Evolutionary conservation across 2,329 filamentous ascomycete species (phyloP), one percentile per base, ranked within the genome.

Genomic region (Aquanectria penicillioides): DNA sequence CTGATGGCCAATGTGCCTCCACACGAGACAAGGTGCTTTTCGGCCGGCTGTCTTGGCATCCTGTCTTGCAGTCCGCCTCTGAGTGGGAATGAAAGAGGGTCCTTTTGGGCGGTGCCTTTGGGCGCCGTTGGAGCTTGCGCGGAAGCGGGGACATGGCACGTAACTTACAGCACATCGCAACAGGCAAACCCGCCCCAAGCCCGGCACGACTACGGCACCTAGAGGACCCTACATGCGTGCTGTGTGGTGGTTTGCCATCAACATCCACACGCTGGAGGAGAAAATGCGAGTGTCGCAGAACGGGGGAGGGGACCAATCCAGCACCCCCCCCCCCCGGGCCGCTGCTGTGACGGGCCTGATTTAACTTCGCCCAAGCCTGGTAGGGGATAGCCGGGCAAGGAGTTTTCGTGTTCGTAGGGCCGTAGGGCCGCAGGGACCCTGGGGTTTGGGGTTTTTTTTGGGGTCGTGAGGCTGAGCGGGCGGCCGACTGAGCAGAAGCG

Each of bases 401-500:
- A 25, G 36, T 34, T 57, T 44, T 57, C 54, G 54, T 57, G 54
- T 51, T 57, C 25, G 22, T 43, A 43, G 53, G 46, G 44, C 46
- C 37, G 40, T 36, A 57, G 29, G 25, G 23, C 25, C 53, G 25
- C 47, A 47, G 22, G 38, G 26, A 25, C 34, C 53, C 38, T 43
- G 33, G 25, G 43, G 37, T 44, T 25, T 37, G 22, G 31, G 44
- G 52, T 26, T 31, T 50, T 34, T 57, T 53, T 47, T 41, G 37
- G 26, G 23, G 25, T 37, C 31, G 40, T 53, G 55, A 51, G 55
- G 49, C 41, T 63, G 49, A 58, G 57, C 66, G 57, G 62, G 65
- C 64, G 64, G 66, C 55, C 55, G 55, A 58, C 55, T 33, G 48
- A 53, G 55, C 55, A 58, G 64, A 53, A 65, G 63, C 65, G 65